Conservation (phyloP, 2,329 filamentous ascomycete species). For the Colletotrichum sublineola region DNA sequence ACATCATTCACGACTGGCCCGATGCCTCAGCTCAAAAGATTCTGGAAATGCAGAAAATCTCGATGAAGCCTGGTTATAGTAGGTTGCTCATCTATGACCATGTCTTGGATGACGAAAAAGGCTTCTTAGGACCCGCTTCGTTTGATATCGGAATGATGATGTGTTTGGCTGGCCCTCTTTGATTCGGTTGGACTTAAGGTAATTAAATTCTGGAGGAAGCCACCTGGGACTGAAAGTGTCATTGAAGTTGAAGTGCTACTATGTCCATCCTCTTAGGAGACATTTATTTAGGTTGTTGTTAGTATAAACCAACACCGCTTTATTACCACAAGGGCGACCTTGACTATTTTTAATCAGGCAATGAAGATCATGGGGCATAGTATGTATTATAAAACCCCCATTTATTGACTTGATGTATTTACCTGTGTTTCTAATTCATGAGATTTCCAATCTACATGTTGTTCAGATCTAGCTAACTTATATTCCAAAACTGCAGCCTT, state of each 20-base stretch:
- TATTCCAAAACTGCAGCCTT: neutral
- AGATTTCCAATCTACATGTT: neutral
- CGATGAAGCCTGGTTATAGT: slow-evolving; percentile 58
- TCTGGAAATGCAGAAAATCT: slow-evolving; percentile 57
- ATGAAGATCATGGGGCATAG: neutral
- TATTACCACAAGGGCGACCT: too few relatives aligned
- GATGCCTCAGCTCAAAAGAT: slow-evolving; percentile 58
- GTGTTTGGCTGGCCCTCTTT: slow-evolving; percentile 13
- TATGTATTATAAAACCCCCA: too few relatives aligned
- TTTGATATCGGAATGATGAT: slow-evolving; percentile 27
- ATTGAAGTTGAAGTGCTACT: slow-evolving; percentile 22
- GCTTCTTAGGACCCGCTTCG: neutral
- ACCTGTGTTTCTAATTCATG: too few relatives aligned
- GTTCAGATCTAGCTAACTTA: neutral
- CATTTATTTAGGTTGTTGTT: neutral
- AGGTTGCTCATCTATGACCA: slow-evolving; percentile 55
- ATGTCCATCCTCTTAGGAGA: neutral
- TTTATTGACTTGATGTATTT: neutral
- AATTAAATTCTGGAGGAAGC: slow-evolving; percentile 34
- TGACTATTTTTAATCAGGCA: too few relatives aligned
- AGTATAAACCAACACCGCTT: neutral
- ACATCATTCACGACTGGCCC: slow-evolving; percentile 69
- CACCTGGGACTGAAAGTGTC: slow-evolving; percentile 5
- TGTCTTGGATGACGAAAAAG: slow-evolving; percentile 51
- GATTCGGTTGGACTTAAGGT: slow-evolving; percentile 23